Evolutionary conservation across 148 eudicot genomes (phyloP).

Genomic region (Rhododendron kiyosumense): DNA sequence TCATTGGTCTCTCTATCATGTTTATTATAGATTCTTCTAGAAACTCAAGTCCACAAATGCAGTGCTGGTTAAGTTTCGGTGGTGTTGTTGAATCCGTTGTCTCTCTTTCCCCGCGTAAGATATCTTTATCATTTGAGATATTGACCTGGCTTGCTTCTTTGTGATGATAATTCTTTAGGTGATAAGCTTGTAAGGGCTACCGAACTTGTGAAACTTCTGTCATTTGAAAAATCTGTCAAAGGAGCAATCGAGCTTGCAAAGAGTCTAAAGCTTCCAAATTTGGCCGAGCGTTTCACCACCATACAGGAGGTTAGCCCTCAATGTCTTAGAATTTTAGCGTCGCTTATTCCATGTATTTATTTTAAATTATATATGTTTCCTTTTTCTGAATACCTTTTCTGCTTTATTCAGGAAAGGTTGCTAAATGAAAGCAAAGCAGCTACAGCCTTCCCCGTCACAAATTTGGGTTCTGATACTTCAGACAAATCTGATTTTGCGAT

Average conservation of each 20-base stretch:
- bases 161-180: conserved; percentile 41
- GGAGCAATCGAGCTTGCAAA: conserved; percentile 94
- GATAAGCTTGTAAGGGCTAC: conserved; percentile 94
- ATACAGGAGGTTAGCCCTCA: conserved; percentile 67
- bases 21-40: not conserved
- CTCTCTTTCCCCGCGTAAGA: not conserved
- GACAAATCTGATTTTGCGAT: conserved; percentile 19
- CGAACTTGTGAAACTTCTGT: conserved; percentile 82
- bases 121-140: not conserved
- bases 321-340: not conserved
- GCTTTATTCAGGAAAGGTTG: conserved; percentile 59
- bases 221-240: conserved; percentile 79
- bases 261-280: conserved; percentile 80
- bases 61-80: not conserved
- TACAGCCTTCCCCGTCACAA: conserved; percentile 15
- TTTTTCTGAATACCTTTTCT: not conserved
- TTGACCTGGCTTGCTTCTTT: not conserved
- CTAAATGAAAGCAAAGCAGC: conserved; percentile 38
- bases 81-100: not conserved
- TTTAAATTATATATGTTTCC: not conserved
- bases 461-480: conserved; percentile 17
- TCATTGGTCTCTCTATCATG: not conserved
- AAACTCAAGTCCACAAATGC: not conserved
- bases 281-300: conserved; percentile 81
- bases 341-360: not conserved